phyloP scores from a whole-genome alignment of 192 early-diverging fungal genomes.

The Umbelopsis sp. region DNA sequence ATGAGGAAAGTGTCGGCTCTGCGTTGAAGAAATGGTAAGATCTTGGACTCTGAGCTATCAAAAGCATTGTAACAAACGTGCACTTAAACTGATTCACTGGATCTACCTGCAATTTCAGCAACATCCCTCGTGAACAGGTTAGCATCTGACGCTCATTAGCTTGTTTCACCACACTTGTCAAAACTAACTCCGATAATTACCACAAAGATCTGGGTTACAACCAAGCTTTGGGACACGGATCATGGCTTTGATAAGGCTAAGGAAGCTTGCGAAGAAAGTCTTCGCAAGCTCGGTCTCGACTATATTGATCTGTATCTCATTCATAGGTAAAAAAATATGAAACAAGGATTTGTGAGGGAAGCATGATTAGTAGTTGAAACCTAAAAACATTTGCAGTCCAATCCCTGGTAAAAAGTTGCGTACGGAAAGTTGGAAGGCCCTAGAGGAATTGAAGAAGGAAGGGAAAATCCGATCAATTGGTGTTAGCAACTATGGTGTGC shows the following conservation, averaged over 20 bases:
- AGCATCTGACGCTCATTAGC: background rate
- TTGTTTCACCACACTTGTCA: background rate
- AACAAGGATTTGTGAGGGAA: too few relatives aligned
- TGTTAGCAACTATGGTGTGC: slow-evolving; percentile 71
- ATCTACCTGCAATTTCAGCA: slow-evolving; percentile 3
- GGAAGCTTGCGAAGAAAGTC: slow-evolving; percentile 51
- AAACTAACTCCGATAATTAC: background rate
- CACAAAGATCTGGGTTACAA: slow-evolving; percentile 61
- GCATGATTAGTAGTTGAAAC: background rate
- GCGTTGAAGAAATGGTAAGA: slow-evolving; percentile 48
- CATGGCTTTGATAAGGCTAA: slow-evolving; percentile 53
- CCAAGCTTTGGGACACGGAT: slow-evolving; percentile 59
- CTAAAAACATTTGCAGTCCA: slow-evolving; percentile 31
- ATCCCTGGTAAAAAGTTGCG: slow-evolving; percentile 48
- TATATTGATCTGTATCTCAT: slow-evolving; percentile 69
- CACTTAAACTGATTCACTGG: background rate
- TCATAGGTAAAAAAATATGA: slow-evolving; percentile 35
- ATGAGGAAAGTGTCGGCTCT: slow-evolving; percentile 48
- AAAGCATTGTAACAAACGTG: background rate
- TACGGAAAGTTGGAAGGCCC: slow-evolving; percentile 55
- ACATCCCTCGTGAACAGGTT: slow-evolving; percentile 3
- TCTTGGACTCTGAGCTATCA: too few relatives aligned
- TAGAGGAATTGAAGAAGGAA: slow-evolving; percentile 62
- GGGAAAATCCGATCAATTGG: slow-evolving; percentile 68
- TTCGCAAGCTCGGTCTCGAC: slow-evolving; percentile 51